phyloP scores from a whole-genome alignment of 2,329 filamentous ascomycete genomes.

The Aureobasidium sp. region DNA sequence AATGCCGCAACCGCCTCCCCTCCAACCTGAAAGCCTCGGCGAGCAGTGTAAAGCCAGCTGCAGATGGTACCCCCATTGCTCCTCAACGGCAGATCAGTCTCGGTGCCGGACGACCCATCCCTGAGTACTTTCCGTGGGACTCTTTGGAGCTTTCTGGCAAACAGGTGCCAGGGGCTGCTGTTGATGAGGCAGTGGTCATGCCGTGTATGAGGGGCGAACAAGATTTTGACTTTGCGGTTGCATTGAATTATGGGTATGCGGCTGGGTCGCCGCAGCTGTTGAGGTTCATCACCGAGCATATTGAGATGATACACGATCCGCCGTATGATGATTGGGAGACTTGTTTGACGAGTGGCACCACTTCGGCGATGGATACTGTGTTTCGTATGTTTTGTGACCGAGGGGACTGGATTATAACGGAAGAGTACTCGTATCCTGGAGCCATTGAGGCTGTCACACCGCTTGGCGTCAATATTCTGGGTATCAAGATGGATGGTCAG shows the following conservation, averaged over 20 bases:
- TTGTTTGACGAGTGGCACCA: conserved; percentile 26
- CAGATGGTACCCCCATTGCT: background rate
- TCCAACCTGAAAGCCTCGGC: conserved; percentile 5
- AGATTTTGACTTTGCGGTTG: conserved; percentile 21
- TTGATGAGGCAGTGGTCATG: background rate
- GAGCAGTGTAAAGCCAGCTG: background rate
- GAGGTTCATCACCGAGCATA: conserved; percentile 25
- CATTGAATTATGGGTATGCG: conserved; percentile 26
- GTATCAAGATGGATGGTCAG: conserved; percentile 26
- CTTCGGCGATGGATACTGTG: conserved; percentile 27
- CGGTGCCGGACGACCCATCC: conserved; percentile 13
- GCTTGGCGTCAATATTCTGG: conserved; percentile 23
- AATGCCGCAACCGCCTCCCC: conserved; percentile 6
- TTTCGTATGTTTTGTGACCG: conserved; percentile 26
- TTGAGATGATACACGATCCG: conserved; percentile 26
- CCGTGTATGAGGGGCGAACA: conserved; percentile 1
- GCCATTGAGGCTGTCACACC: conserved; percentile 23
- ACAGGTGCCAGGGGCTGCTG: background rate
- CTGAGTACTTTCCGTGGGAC: conserved; percentile 18
- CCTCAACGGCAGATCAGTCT: conserved; percentile 12
- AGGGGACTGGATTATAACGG: conserved; percentile 23
- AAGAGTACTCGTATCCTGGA: conserved; percentile 26
- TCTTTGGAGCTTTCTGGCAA: conserved; percentile 12
- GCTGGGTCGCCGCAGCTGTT: conserved; percentile 23
- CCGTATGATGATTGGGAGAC: conserved; percentile 28